Evolutionary conservation across 192 early-diverging fungal species (phyloP).

Genomic region (Coemansia nantahalensis): DNA sequence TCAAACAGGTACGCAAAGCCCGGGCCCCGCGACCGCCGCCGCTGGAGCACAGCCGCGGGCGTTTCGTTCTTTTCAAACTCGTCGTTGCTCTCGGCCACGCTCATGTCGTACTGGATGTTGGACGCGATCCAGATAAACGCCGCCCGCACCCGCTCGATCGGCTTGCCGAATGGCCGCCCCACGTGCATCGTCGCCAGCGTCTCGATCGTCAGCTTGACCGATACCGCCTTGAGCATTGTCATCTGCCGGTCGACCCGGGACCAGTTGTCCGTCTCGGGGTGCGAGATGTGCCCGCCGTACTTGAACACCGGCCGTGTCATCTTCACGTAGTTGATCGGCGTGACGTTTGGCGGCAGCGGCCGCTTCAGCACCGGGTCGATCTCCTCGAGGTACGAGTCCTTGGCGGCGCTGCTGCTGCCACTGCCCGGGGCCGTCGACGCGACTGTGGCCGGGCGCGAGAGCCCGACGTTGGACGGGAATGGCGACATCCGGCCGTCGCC

Average conservation of each 20-base stretch:
- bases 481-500: slow-evolving; percentile 46
- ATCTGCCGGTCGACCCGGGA: slow-evolving; percentile 65
- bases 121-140: slow-evolving; percentile 69
- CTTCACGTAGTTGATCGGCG: slow-evolving; percentile 52
- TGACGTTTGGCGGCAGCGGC: slow-evolving; percentile 32
- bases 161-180: slow-evolving; percentile 61
- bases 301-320: slow-evolving; percentile 50
- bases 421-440: too few species aligned
- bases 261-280: slow-evolving; percentile 50
- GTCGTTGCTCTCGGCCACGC: slow-evolving; percentile 33
- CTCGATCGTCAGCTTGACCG: slow-evolving; percentile 59
- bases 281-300: slow-evolving; percentile 43
- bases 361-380: slow-evolving; percentile 28
- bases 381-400: slow-evolving; percentile 26
- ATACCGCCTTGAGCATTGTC: slow-evolving; percentile 60
- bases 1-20: slow-evolving; percentile 54
- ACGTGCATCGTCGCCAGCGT: slow-evolving; percentile 63
- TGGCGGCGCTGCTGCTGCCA: not conserved
- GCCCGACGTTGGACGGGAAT: slow-evolving; percentile 45
- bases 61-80: slow-evolving; percentile 48
- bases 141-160: slow-evolving; percentile 59
- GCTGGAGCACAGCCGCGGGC: slow-evolving; percentile 43
- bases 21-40: slow-evolving; percentile 45
- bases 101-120: slow-evolving; percentile 58
- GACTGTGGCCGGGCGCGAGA: slow-evolving; percentile 10